Evolutionary conservation across 768 basidiomycete species (phyloP).

Genomic region (Glaciozyma martinii): DNA sequence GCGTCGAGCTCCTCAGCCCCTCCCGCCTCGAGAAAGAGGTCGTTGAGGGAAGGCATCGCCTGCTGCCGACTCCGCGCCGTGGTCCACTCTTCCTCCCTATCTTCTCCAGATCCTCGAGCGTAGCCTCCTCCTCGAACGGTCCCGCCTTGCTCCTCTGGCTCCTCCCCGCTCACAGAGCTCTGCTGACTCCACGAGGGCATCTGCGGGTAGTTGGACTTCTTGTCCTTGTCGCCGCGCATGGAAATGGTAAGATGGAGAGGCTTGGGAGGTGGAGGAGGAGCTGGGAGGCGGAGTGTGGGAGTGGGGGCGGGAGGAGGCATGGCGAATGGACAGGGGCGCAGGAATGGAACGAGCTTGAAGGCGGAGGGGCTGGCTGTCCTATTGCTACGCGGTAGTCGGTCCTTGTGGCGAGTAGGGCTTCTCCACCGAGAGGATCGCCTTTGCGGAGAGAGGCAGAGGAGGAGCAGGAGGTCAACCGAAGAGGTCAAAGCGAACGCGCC

Average conservation of each 20-base stretch:
- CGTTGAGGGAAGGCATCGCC: background rate
- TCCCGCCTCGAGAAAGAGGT: background rate
- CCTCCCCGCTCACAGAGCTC: background rate
- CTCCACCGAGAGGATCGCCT: too few species aligned
- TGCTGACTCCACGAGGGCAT: background rate
- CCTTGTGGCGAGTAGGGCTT: too few species aligned
- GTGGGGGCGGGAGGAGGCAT: background rate
- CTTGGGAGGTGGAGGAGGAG: slow-evolving; percentile 18
- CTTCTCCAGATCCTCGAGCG: background rate
- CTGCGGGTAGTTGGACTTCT: background rate
- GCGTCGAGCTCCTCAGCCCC: background rate
- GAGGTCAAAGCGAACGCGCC: too few species aligned
- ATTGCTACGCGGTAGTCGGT: too few species aligned
- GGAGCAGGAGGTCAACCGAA: too few species aligned
- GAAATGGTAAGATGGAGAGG: slow-evolving; percentile 22
- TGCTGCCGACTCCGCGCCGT: too few species aligned
- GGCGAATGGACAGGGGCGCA: background rate
- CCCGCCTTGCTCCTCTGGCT: background rate
- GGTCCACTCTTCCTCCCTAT: too few species aligned
- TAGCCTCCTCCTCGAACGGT: background rate
- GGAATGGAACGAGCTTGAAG: too few species aligned
- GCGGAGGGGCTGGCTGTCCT: too few species aligned
- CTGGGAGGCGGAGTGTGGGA: slow-evolving; percentile 12
- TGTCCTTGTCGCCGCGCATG: background rate
- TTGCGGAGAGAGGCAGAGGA: too few species aligned